phyloP scores from a whole-genome alignment of 140 eudicot species.

The Oenanthe javanica region DNA sequence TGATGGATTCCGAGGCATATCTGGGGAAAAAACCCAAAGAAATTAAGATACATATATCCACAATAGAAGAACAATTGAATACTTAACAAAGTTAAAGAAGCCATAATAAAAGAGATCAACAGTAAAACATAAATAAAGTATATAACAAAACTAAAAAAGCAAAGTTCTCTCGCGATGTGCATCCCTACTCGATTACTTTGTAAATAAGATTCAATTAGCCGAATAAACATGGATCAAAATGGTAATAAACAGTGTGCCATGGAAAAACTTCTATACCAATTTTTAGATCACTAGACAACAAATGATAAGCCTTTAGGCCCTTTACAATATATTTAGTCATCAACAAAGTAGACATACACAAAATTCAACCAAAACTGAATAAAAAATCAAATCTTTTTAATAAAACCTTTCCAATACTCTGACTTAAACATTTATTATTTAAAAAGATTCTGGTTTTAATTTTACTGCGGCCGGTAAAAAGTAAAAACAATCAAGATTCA shows the following conservation, averaged over 20 bases:
- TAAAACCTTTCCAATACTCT: background rate
- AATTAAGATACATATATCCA: background rate
- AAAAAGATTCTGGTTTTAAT: background rate
- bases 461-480: background rate
- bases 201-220: background rate
- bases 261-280: background rate
- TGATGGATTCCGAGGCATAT: slow-evolving; percentile 56
- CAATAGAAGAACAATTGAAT: background rate
- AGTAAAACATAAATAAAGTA: background rate
- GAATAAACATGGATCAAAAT: background rate
- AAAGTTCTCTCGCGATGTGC: background rate
- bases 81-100: background rate
- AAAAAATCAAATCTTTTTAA: background rate
- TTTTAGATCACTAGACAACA: background rate
- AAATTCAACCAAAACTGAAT: background rate
- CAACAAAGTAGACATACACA: background rate
- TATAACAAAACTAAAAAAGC: background rate
- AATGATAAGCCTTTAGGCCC: background rate
- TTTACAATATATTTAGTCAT: background rate
- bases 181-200: background rate
- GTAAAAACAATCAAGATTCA: background rate
- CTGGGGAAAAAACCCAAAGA: slow-evolving; percentile 32
- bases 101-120: background rate
- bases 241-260: background rate
- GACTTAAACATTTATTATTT: background rate